Evolutionary conservation across 257 asterid genomes (phyloP), one percentile per base, ranked within the genome.

Genomic region (Catharanthus roseus): DNA sequence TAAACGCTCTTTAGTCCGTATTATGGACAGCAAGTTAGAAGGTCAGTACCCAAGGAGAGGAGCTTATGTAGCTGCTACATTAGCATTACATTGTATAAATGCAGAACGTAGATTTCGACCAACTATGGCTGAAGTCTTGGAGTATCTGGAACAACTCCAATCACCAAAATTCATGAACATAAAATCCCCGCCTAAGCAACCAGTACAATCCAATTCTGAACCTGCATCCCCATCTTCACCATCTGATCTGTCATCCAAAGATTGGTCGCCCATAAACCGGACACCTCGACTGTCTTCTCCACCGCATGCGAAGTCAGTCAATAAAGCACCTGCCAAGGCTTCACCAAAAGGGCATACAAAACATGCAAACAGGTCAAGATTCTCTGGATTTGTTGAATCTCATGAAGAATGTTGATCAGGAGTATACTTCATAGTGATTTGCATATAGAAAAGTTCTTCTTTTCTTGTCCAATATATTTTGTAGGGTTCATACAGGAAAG

Each of bases 11-110:
- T 65, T 82, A 19, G 70, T 68, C 13, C 60, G 84, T 12, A 79
- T 82, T 55, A 79, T 82, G 80, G 86, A 82, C 69, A 73, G 47
- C 9, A 74, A 61, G 41, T 77, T 82, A 74, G 82, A 82, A 63
- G 86, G 84, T 11, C 78, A 79, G 72, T 82, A 76, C 65, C 86
- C 82, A 6, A 55, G 78, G 29, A 79, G 39, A 69, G 82, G 74
- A 47, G 86, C 84, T 8, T 71, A 13, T 50, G 62, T 79, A 18
- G 75, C 76, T 12, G 84, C 84, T 21, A 76, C 75, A 36, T 65
- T 82, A 33, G 86, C 84, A 69, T 42, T 71, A 36, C 78, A 79
- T 15, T 82, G 86, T 34, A 71, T 70, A n/a, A 77, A 79, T 47
- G 69, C 62, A 4, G 82, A 79, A 60, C 50, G 75, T 16, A 82